Conservation (phyloP, 2,329 filamentous ascomycete genomes). For the Coniella vitis region DNA sequence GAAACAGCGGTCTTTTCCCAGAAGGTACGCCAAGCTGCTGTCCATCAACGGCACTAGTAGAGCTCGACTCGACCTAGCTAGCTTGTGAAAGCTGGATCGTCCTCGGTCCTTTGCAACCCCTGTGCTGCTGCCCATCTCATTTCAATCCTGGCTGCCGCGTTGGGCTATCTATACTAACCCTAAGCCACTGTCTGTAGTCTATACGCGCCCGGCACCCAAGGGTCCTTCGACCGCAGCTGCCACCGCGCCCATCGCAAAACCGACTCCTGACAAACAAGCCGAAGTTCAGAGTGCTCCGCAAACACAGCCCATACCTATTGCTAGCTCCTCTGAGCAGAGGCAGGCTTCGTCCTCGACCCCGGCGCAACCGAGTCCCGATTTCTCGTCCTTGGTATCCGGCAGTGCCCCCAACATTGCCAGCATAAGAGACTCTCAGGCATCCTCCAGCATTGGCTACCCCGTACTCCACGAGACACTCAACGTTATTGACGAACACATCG, state of each 20-base stretch:
- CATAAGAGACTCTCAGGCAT: conserved; percentile 22
- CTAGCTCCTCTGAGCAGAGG: conserved; percentile 9
- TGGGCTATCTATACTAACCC: conserved; percentile 3
- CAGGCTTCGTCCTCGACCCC: conserved; percentile 17
- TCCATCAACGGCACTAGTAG: neutral
- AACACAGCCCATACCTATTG: conserved; percentile 5
- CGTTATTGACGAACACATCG: conserved; percentile 96
- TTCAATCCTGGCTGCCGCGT: conserved; percentile 1
- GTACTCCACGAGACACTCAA: conserved; percentile 93
- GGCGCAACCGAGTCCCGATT: conserved; percentile 18
- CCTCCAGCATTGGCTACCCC: conserved; percentile 46
- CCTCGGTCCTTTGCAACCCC: neutral
- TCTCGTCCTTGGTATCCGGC: conserved; percentile 34
- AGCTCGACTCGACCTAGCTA: neutral
- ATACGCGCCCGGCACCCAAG: conserved; percentile 53
- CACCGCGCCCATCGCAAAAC: conserved; percentile 2
- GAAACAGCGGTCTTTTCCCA: conserved; percentile 72
- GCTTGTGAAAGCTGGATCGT: neutral
- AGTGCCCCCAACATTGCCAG: conserved; percentile 22
- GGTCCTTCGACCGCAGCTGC: neutral
- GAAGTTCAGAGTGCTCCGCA: neutral
- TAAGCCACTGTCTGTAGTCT: conserved; percentile 40
- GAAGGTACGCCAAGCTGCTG: conserved; percentile 53
- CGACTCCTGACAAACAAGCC: neutral
- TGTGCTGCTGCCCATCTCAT: neutral